Base-by-base conservation (phyloP, 2,329 filamentous ascomycete species). In the Neophaeococcomyces aloes region DNA sequence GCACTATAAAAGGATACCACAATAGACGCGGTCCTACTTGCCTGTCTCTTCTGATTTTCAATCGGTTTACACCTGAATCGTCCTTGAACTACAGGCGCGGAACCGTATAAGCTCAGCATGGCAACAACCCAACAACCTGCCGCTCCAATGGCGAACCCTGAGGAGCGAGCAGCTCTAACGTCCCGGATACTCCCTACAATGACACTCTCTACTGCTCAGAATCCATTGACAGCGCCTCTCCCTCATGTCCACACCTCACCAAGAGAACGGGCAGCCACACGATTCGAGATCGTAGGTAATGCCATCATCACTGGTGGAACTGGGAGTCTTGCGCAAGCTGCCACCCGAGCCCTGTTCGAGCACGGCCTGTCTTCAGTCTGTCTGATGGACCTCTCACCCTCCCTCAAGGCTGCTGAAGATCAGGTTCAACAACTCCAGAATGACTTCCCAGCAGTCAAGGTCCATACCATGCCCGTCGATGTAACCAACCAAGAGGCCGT, bases 301-400 rank as follows among this genome's bases (percentile, higher is more conserved):
- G 59, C 58, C 10, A 50, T 60, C 33, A 47, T 84, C 10, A 83
- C 81, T 0, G 81, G 81, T 14, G 81, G 80, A 25, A 73, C 77
- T 11, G 81, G 81, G 3, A 77, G 72, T 8, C 65, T 83, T 0
- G 79, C 76, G 5, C 66, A 79, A 7, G 66, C 69, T 44, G 70
- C 72, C 21, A 73, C 73, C 1, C 64, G 70, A 35, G 80, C 80
- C 1, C 69, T 86, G 15, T 76, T 85, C 29, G 79, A 85, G 59
- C 81, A 85, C 55, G 81, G 81, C 6, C 64, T 77, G 2, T 57
- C 64, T 0, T 75, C 74, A 2, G 63, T 83, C 8, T 69, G 69
- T 32, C 68, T 85, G 23, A 74, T 81, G 56, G 80, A 84, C 57
- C 56, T 79, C 10, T 64, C 72, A 53, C 56, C 63, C 3, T 64